Percentiles rank a stretch among this genome's conserved stretches.
These are phyloP conservation scores for Trichoderma afroharzianum DNA, from an alignment of 2,329 filamentous ascomycete species.

Conservation along the genomic window DNA sequence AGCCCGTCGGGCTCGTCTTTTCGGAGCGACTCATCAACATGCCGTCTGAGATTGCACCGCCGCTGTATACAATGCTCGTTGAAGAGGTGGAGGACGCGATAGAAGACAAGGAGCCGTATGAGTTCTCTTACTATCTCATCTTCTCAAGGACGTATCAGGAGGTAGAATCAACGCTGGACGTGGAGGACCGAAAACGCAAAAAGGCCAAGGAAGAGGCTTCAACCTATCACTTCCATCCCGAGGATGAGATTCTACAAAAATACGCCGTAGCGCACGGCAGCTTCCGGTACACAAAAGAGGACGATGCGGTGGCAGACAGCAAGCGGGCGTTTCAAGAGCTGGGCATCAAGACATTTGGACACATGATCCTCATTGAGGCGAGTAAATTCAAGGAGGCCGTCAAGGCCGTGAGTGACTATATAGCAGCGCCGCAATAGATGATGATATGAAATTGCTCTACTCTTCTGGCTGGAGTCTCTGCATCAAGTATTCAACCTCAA, in stretches of 20 bases:
- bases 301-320: constrained; percentile 79
- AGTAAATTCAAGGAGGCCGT: constrained; percentile 72
- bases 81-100: constrained; percentile 88
- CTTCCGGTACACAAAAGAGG: constrained; percentile 77
- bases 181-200: constrained; percentile 58
- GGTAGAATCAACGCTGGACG: constrained; percentile 74
- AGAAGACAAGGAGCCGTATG: constrained; percentile 86
- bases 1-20: constrained; percentile 79
- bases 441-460: background rate
- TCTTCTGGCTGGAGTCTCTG: constrained; percentile 62
- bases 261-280: constrained; percentile 67
- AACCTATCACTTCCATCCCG: constrained; percentile 88
- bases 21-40: constrained; percentile 95
- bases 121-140: constrained; percentile 89
- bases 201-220: constrained; percentile 60
- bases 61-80: constrained; percentile 89
- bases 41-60: constrained; percentile 86
- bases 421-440: constrained; percentile 51
- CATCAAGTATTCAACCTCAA: constrained; percentile 98
- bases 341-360: constrained; percentile 79
- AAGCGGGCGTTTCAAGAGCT: constrained; percentile 93
- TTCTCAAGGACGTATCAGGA: constrained; percentile 91
- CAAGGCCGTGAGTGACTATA: constrained; percentile 70
- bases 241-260: constrained; percentile 84
- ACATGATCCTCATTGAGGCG: constrained; percentile 83